A percentile compares a stretch with the other conserved stretches of the same genome.
Conservation (phyloP, 2,329 filamentous ascomycete genomes). For the Xylaria sp. region DNA sequence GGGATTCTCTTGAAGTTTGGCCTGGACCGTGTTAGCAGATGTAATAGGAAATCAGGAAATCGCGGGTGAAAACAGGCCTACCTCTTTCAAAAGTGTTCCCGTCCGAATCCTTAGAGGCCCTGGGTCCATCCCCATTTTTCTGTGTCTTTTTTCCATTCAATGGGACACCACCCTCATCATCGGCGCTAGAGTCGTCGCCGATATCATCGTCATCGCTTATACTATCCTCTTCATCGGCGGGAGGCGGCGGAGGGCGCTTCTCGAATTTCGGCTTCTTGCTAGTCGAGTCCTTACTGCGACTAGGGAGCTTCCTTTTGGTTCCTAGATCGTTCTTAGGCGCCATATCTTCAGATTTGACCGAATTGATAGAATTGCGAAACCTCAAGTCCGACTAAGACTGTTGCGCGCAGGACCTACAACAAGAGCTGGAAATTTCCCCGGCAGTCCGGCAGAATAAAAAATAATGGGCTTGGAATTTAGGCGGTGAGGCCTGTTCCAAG, state of each 20-base stretch:
- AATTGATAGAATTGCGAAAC: conserved; percentile 16
- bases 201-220: conserved; percentile 53
- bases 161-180: conserved; percentile 65
- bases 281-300: conserved; percentile 59
- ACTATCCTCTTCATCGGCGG: conserved; percentile 53
- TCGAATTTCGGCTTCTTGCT: conserved; percentile 53
- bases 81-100: conserved; percentile 58
- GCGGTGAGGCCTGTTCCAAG: conserved; percentile 48
- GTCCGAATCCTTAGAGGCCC: conserved; percentile 48
- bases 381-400: conserved; percentile 4
- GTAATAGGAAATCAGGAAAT: neutral
- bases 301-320: conserved; percentile 69
- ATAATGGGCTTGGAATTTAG: conserved; percentile 44
- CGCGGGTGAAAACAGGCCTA: conserved; percentile 44
- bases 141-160: conserved; percentile 57
- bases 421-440: conserved; percentile 36
- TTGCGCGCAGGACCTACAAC: conserved; percentile 13
- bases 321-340: conserved; percentile 61
- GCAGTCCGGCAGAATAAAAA: conserved; percentile 42
- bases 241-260: conserved; percentile 52
- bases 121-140: conserved; percentile 45
- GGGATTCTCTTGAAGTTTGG: conserved; percentile 82
- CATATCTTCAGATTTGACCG: conserved; percentile 53
- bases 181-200: conserved; percentile 60
- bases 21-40: conserved; percentile 53